These are phyloP conservation scores for Cutaneotrichosporon sp. DNA, from an alignment of 1,284 basidiomycete species.

Conservation along the genomic window DNA sequence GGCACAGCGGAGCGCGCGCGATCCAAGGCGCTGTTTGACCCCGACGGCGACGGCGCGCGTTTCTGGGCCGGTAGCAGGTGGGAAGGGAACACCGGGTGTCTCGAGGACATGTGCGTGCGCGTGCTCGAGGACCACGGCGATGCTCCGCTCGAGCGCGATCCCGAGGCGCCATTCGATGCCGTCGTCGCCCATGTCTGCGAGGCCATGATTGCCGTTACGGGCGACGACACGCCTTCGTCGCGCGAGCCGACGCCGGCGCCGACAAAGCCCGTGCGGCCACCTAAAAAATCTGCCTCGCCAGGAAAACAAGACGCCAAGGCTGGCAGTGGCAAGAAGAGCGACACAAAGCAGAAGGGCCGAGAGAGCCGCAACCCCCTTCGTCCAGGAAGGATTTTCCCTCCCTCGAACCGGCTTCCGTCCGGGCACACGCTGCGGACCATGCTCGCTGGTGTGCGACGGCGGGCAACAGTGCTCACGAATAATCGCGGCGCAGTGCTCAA, in stretches of 20 bases:
- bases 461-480: slow-evolving; percentile 42
- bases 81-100: slow-evolving; percentile 25
- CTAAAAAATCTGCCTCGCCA: background rate
- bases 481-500: slow-evolving; percentile 43
- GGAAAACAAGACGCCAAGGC: background rate
- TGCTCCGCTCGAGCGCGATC: background rate
- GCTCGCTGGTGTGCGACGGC: slow-evolving; percentile 20
- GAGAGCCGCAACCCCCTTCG: slow-evolving; percentile 10
- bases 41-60: slow-evolving; percentile 1
- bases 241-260: background rate
- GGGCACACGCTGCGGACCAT: slow-evolving; percentile 40
- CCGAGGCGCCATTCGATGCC: slow-evolving; percentile 11
- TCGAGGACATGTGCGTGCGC: slow-evolving; percentile 23
- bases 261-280: background rate
- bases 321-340: background rate
- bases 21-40: slow-evolving; percentile 30
- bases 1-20: slow-evolving; percentile 29
- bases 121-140: slow-evolving; percentile 20
- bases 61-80: slow-evolving; percentile 39
- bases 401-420: slow-evolving; percentile 23
- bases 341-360: background rate
- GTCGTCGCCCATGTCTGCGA: slow-evolving; percentile 10
- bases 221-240: background rate
- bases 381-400: slow-evolving; percentile 13
- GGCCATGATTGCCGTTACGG: slow-evolving; percentile 6